Percentiles rank a stretch among this genome's conserved stretches.
phyloP scores from a whole-genome alignment of 495 filamentous ascomycete genomes.

The Aspergillus bertholletiae region DNA sequence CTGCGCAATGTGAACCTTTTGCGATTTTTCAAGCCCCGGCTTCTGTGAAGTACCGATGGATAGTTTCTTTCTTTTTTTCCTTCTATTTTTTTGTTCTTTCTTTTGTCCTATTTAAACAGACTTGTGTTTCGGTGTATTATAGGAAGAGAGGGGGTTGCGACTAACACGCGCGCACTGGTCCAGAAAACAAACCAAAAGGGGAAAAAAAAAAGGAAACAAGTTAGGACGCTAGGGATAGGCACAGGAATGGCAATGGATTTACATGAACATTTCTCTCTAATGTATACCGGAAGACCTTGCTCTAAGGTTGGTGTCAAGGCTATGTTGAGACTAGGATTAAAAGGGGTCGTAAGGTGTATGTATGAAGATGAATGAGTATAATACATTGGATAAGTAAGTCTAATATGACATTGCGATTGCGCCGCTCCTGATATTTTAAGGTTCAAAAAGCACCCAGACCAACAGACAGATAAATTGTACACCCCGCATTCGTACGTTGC shows the following conservation, averaged over 20 bases:
- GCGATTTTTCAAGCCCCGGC: not conserved
- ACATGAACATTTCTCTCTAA: not conserved
- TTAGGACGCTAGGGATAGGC: not conserved
- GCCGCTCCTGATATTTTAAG: conserved; percentile 36
- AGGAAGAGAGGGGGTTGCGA: conserved; percentile 5
- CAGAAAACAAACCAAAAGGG: not conserved
- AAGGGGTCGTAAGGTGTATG: not conserved
- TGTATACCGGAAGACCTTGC: not conserved
- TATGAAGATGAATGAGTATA: conserved; percentile 29
- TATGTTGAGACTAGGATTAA: not conserved
- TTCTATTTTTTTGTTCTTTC: conserved; percentile 1
- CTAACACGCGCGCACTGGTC: too few relatives aligned
- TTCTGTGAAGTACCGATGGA: not conserved
- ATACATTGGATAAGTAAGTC: conserved; percentile 37
- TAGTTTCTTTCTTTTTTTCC: conserved; percentile 1
- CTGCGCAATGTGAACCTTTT: not conserved
- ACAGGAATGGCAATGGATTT: not conserved
- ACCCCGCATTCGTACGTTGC: conserved; percentile 9
- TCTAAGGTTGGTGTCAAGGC: not conserved
- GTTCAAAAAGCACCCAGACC: conserved; percentile 19
- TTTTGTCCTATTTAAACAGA: conserved; percentile 7
- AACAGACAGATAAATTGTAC: conserved; percentile 16
- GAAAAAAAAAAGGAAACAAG: conserved; percentile 1
- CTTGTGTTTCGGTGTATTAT: conserved; percentile 14
- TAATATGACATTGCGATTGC: conserved; percentile 31